A percentile compares a stretch with the other conserved stretches of the same genome.
Evolutionary conservation across 768 basidiomycete species (phyloP).

Genomic region (Lactarius quietus): DNA sequence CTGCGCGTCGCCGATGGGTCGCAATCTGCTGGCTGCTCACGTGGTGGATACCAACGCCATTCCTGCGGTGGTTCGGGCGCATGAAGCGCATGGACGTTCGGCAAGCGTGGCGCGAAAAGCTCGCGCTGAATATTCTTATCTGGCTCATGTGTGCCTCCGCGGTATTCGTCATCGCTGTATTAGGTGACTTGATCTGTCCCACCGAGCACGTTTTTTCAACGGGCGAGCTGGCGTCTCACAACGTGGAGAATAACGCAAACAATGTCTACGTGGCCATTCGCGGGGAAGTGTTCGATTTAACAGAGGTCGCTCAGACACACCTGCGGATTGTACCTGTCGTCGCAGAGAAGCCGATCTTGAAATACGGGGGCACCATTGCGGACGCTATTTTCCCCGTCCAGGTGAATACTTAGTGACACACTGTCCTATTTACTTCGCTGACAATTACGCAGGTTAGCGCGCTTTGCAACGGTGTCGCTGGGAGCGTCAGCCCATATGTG

Average conservation of each 20-base stretch:
- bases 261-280: slow-evolving; percentile 81
- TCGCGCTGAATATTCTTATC: slow-evolving; percentile 91
- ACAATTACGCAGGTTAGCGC: slow-evolving; percentile 66
- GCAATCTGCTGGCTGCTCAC: slow-evolving; percentile 84
- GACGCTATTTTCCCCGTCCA: slow-evolving; percentile 92
- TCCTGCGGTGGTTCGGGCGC: slow-evolving; percentile 68
- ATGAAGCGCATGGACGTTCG: slow-evolving; percentile 95
- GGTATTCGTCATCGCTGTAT: slow-evolving; percentile 87
- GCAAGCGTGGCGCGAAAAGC: slow-evolving; percentile 97
- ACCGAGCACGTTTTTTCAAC: slow-evolving; percentile 87
- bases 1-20: slow-evolving; percentile 84
- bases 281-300: slow-evolving; percentile 93
- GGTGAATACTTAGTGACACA: slow-evolving; percentile 37
- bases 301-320: slow-evolving; percentile 63
- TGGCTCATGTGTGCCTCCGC: slow-evolving; percentile 91
- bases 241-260: slow-evolving; percentile 56
- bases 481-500: slow-evolving; percentile 75
- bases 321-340: slow-evolving; percentile 67
- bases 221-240: slow-evolving; percentile 72
- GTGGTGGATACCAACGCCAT: slow-evolving; percentile 80
- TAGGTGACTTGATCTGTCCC: slow-evolving; percentile 89
- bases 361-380: slow-evolving; percentile 77
- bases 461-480: slow-evolving; percentile 82
- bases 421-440: slow-evolving; percentile 10
- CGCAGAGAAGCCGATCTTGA: slow-evolving; percentile 65